Conservation (phyloP, 2,329 filamentous ascomycete species). For the Penicillium hesseltinei region DNA sequence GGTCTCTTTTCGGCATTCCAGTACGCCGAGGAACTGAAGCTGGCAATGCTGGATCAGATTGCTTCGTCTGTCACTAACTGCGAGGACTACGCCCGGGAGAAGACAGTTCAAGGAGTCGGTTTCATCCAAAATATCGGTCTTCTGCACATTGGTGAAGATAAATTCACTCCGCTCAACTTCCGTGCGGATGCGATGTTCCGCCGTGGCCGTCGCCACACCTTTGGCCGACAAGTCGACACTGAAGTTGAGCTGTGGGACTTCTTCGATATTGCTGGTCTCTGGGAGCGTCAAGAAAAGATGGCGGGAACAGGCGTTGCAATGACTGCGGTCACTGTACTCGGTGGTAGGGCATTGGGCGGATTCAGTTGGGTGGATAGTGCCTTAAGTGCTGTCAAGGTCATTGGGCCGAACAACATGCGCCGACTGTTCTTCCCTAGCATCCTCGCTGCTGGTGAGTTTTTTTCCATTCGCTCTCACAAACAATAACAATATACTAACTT, state of each 20-base stretch:
- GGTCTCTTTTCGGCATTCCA: constrained; percentile 82
- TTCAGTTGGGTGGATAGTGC: constrained; percentile 87
- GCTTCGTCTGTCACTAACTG: constrained; percentile 73
- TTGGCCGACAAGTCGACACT: constrained; percentile 82
- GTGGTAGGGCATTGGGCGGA: constrained; percentile 76
- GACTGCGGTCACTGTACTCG: constrained; percentile 83
- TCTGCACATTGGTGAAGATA: constrained; percentile 75
- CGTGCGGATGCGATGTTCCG: constrained; percentile 92
- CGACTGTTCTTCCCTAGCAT: constrained; percentile 78
- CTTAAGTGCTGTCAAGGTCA: constrained; percentile 72
- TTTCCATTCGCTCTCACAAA: neutral
- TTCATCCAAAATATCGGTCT: constrained; percentile 86
- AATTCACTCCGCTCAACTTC: constrained; percentile 84
- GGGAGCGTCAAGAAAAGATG: constrained; percentile 91
- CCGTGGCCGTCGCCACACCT: constrained; percentile 68
- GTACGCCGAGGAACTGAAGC: constrained; percentile 89
- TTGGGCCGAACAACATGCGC: constrained; percentile 78
- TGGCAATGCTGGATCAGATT: constrained; percentile 87
- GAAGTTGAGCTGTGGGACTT: constrained; percentile 90
- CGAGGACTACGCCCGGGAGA: constrained; percentile 79
- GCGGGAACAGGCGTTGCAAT: constrained; percentile 93
- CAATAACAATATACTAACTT: constrained; percentile 32
- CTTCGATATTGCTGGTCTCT: constrained; percentile 77
- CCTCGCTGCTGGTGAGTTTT: constrained; percentile 69
- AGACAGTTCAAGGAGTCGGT: constrained; percentile 77